Evolutionary conservation across 257 asterid species (phyloP), one percentile per base, ranked within the genome.

Genomic region (Primulina eburnea): DNA sequence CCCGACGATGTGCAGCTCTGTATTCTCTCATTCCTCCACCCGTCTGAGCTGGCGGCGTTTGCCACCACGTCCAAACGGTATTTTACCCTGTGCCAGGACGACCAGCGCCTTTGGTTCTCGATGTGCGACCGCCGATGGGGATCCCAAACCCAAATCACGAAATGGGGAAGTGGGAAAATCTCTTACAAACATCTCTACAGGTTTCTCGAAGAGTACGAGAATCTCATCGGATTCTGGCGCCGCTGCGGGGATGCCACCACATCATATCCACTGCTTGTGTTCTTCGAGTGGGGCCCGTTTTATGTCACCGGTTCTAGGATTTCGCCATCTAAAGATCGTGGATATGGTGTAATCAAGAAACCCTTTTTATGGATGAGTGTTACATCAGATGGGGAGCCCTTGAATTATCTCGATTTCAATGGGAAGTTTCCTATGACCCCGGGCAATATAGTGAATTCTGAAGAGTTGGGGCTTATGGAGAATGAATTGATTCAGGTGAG

Each of bases 101-200:
- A 92, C 72, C 83, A 67, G 33, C 82, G 90, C 59, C 89, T 92
- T 32, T 92, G 98, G 98, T 88, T 87, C 73, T 93, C 65, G 71
- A 90, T 92, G 83, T 92, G 98, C 79, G 83, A 90, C 68, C 95
- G 98, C 71, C 80, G 90, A 16, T 92, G 95, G 95, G 98, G 97
- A 6, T 88, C 95, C 76, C 73, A 82, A 64, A 92, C 97, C 85
- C 86, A 63, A 52, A 81, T 92, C 81, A 65, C 69, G 76, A 87
- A 80, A 83, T 92, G 98, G 98, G 95, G 87, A 14, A 75, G 33
- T 50, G 90, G 94, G 4, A 78, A 72, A 37, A 80, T 92, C 70
- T 82, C 89, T 38, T 92, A 80, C 69, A 84, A 71, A 21, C 69
- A 34, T 57, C 95, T 92, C 77, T 90, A 90, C 76, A 77, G 70